phyloP scores from a whole-genome alignment of 768 basidiomycete genomes.

The Suillus cothurnatus region DNA sequence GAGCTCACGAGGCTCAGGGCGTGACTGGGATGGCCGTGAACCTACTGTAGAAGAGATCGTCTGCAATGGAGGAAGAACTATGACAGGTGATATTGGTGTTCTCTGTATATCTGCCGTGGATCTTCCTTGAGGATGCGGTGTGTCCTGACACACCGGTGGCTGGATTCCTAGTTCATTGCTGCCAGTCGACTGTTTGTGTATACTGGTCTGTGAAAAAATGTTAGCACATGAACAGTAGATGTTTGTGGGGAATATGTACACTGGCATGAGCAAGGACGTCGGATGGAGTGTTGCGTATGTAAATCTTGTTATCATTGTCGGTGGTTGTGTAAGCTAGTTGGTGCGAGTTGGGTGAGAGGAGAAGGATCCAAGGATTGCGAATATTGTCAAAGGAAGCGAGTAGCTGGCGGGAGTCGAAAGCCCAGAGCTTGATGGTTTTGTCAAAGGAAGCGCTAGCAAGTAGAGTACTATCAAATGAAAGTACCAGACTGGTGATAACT shows the following conservation, averaged over 20 bases:
- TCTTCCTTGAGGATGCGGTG: no score
- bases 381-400: background rate
- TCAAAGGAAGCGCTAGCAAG: accelerated
- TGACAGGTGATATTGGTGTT: no score
- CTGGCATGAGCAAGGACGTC: background rate
- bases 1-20: background rate
- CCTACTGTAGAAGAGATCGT: background rate
- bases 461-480: background rate
- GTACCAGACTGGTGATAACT: accelerated
- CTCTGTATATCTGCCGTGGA: no score
- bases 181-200: background rate
- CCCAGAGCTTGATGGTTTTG: background rate
- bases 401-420: background rate
- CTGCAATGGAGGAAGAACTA: no score
- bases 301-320: background rate
- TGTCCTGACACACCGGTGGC: no score
- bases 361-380: accelerated
- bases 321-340: background rate
- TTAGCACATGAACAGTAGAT: background rate
- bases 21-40: background rate
- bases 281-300: background rate
- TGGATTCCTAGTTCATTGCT: no score
- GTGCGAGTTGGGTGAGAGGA: background rate
- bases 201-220: background rate
- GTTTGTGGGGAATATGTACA: background rate